Conservation (phyloP, 2,329 filamentous ascomycete genomes). For the Parastagonospora nodorum region DNA sequence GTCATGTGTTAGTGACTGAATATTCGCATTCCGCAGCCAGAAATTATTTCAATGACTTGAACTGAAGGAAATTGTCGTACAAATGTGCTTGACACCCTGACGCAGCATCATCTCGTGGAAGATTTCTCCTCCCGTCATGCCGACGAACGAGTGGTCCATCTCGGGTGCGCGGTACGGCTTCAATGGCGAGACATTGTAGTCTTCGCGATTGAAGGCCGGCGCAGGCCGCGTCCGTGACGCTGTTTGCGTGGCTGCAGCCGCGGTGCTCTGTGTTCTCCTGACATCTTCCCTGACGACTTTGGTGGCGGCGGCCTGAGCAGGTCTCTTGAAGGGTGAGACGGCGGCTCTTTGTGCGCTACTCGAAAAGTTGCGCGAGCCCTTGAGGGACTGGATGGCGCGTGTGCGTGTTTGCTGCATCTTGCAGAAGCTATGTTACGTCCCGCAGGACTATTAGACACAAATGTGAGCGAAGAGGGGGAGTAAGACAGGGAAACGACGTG, state of each 20-base stretch:
- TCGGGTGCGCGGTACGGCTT: conserved; percentile 54
- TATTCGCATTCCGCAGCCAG: background rate
- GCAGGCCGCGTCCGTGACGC: conserved; percentile 45
- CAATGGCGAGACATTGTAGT: conserved; percentile 53
- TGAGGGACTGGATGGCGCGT: conserved; percentile 42
- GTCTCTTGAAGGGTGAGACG: conserved; percentile 51
- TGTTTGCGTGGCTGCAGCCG: conserved; percentile 41
- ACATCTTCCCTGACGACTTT: conserved; percentile 47
- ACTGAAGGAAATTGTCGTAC: conserved; percentile 60
- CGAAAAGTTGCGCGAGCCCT: conserved; percentile 52
- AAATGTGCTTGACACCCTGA: conserved; percentile 90
- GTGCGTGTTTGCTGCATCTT: conserved; percentile 44
- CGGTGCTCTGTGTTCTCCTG: conserved; percentile 51
- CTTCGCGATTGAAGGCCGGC: conserved; percentile 58
- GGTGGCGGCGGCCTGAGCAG: conserved; percentile 37
- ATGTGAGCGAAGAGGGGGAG: conserved; percentile 10
- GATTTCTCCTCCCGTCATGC: conserved; percentile 93
- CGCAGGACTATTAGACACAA: conserved; percentile 12
- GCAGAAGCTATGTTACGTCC: conserved; percentile 20
- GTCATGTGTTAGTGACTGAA: conserved; percentile 22
- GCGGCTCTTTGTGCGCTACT: conserved; percentile 47
- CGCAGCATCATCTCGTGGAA: conserved; percentile 99
- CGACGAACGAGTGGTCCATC: conserved; percentile 74
- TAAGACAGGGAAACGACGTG: conserved; percentile 7
- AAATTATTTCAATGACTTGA: background rate